Conservation (phyloP, 2,329 filamentous ascomycete species). For the Escovopsis sp. region DNA sequence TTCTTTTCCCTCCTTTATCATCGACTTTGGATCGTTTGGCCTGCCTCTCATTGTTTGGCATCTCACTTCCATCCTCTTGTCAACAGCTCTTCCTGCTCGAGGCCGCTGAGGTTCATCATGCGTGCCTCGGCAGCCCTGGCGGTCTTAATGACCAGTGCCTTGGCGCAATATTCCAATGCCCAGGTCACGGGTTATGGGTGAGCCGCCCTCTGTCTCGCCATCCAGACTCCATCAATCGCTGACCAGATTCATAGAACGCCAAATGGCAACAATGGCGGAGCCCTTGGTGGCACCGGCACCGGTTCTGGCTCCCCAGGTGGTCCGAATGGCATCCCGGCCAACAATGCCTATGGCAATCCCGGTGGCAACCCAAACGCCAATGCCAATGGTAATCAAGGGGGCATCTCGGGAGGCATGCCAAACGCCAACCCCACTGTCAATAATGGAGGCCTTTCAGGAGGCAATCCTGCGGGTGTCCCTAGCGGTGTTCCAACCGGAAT, state of each 20-base stretch:
- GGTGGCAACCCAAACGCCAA: constrained; percentile 2
- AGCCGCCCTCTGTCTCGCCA: constrained; percentile 6
- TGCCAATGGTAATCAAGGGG: constrained; percentile 1
- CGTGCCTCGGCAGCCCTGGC: constrained; percentile 21
- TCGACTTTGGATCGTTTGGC: constrained; percentile 1
- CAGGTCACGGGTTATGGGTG: constrained; percentile 20
- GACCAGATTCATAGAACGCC: constrained; percentile 7
- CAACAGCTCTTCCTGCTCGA: constrained; percentile 1
- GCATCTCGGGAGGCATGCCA: neutral
- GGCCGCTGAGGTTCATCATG: constrained; percentile 18
- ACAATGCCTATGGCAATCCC: neutral
- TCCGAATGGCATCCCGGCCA: constrained; percentile 3
- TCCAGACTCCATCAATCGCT: neutral
- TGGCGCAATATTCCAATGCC: constrained; percentile 18
- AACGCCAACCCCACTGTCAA: neutral
- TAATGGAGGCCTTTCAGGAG: constrained; percentile 1
- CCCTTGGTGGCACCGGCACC: constrained; percentile 2
- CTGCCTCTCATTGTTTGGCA: neutral
- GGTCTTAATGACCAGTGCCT: constrained; percentile 20
- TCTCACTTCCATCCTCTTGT: constrained; percentile 1
- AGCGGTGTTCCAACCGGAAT: constrained; percentile 2
- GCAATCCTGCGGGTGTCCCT: constrained; percentile 1
- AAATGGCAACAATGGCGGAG: constrained; percentile 5
- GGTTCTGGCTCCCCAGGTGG: constrained; percentile 1
- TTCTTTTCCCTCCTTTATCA: constrained; percentile 6